Conservation (phyloP, 257 asterid species). For the Nicotiana undulata region DNA sequence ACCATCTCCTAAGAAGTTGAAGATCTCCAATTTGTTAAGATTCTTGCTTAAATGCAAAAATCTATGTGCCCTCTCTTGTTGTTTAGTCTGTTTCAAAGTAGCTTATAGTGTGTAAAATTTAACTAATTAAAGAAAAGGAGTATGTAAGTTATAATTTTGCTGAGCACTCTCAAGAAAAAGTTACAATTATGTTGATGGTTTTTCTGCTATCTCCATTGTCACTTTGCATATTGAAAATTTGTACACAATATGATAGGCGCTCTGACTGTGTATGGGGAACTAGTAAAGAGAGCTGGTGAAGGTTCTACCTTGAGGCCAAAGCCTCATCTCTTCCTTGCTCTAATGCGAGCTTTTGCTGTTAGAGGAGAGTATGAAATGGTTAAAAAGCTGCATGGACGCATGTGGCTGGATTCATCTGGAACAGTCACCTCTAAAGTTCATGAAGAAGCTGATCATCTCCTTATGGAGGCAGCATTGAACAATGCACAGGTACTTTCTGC, state of each 20-base stretch:
- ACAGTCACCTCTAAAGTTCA: slow-evolving; percentile 37
- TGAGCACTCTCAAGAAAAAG: background rate
- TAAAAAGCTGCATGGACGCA: slow-evolving; percentile 37
- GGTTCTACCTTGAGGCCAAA: slow-evolving; percentile 47
- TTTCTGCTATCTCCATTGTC: background rate
- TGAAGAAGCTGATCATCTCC: slow-evolving; percentile 58
- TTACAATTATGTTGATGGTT: background rate
- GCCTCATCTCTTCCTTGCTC: slow-evolving; percentile 61
- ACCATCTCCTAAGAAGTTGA: background rate
- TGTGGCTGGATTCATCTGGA: slow-evolving; percentile 68
- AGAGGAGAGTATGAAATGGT: slow-evolving; percentile 54
- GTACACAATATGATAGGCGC: slow-evolving; percentile 37
- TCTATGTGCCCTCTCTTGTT: background rate
- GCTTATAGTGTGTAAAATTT: background rate
- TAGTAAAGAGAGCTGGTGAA: slow-evolving; percentile 36
- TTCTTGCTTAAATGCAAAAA: background rate
- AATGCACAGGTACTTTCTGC: slow-evolving; percentile 44
- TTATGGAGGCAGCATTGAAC: slow-evolving; percentile 73
- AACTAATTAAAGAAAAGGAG: background rate
- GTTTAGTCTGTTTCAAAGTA: background rate
- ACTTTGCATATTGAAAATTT: slow-evolving; percentile 14
- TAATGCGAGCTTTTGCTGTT: slow-evolving; percentile 69
- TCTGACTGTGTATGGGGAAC: slow-evolving; percentile 62
- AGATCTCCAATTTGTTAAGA: background rate
- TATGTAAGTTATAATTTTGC: background rate